Conservation (phyloP, 1,284 basidiomycete genomes). For the Heterobasidion occidentale region DNA sequence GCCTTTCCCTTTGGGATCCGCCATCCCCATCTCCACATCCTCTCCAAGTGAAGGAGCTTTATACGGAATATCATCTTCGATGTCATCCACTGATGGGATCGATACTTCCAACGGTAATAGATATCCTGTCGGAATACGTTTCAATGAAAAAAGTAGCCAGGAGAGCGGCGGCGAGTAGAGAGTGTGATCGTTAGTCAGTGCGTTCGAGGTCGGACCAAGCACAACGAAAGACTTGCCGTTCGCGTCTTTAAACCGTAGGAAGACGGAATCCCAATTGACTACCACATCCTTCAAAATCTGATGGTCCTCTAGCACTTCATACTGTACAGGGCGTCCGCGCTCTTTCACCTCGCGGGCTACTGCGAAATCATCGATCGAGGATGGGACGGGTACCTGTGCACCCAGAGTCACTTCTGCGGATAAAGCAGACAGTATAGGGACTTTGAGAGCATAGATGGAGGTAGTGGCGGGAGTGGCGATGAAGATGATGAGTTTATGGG, state of each 20-base stretch:
- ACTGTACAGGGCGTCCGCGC: slow-evolving; percentile 20
- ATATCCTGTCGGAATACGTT: slow-evolving; percentile 22
- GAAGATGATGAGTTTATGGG: slow-evolving; percentile 61
- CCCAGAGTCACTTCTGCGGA: slow-evolving; percentile 19
- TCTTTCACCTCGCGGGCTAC: slow-evolving; percentile 41
- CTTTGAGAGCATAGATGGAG: slow-evolving; percentile 50
- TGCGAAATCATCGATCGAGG: slow-evolving; percentile 50
- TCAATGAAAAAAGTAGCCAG: neutral
- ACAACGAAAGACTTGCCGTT: slow-evolving; percentile 34
- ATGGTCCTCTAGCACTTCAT: slow-evolving; percentile 41
- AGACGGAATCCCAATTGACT: slow-evolving; percentile 56
- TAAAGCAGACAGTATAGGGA: slow-evolving; percentile 55
- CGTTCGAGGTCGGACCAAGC: neutral
- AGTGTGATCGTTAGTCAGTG: neutral
- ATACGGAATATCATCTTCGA: slow-evolving; percentile 25
- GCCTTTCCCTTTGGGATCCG: slow-evolving; percentile 25
- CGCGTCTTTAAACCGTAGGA: slow-evolving; percentile 54
- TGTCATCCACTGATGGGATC: slow-evolving; percentile 31
- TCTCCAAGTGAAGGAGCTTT: slow-evolving; percentile 4
- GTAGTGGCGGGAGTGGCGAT: slow-evolving; percentile 45
- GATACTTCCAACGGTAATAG: slow-evolving; percentile 35
- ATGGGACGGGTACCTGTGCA: slow-evolving; percentile 29
- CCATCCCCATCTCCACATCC: neutral
- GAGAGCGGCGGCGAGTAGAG: neutral
- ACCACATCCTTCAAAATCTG: slow-evolving; percentile 41